Percentiles rank a stretch among this genome's conserved stretches.
Conservation (phyloP, 139 green algal genomes). For the Micractinium conductrix region DNA sequence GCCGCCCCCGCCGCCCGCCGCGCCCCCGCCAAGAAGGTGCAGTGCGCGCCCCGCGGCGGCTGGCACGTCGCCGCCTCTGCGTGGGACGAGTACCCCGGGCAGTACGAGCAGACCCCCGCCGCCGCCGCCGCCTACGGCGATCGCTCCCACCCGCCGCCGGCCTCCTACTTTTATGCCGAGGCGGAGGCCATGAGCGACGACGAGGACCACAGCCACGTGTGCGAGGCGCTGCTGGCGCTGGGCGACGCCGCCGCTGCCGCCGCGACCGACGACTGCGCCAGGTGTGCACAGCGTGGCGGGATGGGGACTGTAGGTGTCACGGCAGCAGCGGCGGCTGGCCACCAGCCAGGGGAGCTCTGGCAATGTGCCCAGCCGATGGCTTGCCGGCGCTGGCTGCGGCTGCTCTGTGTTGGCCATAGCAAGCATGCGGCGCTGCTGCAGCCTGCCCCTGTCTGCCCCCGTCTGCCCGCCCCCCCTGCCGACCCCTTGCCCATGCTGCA, state of each 20-base stretch:
- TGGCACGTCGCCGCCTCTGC: not conserved
- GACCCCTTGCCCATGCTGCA: not conserved
- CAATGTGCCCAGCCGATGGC: too few relatives aligned
- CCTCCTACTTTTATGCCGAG: too few relatives aligned
- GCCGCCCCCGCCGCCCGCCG: not conserved
- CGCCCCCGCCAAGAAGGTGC: not conserved
- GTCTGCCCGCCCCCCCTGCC: too few relatives aligned
- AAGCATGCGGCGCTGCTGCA: too few relatives aligned
- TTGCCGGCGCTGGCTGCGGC: too few relatives aligned
- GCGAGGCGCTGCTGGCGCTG: constrained; percentile 44
- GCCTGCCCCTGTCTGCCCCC: too few relatives aligned
- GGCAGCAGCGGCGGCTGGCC: too few relatives aligned
- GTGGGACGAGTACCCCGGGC: not conserved
- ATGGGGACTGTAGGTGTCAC: too few relatives aligned
- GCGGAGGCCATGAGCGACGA: not conserved
- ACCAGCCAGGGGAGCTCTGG: too few relatives aligned
- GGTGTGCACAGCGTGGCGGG: not conserved
- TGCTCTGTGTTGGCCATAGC: too few relatives aligned
- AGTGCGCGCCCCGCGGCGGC: not conserved
- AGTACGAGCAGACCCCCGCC: not conserved
- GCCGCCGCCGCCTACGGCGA: too few relatives aligned
- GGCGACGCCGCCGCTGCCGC: constrained; percentile 9
- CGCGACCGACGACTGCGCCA: not conserved
- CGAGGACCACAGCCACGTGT: constrained; percentile 1
- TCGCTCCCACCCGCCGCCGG: too few relatives aligned